A percentile compares a stretch with the other conserved stretches of the same genome.
Conservation (phyloP, 2,329 filamentous ascomycete species). For the Hysterium pulicare region DNA sequence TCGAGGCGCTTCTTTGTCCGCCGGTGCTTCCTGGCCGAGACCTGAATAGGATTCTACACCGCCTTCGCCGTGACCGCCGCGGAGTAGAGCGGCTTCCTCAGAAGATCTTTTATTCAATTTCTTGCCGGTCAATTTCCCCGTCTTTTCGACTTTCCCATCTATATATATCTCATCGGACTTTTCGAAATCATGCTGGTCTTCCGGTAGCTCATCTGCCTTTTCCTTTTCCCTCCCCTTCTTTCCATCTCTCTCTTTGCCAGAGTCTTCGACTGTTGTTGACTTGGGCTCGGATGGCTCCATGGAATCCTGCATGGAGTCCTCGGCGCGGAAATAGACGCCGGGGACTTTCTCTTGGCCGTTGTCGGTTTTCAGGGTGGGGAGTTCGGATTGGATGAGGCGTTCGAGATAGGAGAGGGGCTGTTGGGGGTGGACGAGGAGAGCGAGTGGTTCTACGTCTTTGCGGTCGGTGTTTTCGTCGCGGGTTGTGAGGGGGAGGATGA, state of each 20-base stretch:
- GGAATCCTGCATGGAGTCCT: slow-evolving; percentile 66
- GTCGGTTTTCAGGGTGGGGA: slow-evolving; percentile 63
- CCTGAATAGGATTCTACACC: slow-evolving; percentile 70
- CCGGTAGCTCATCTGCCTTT: slow-evolving; percentile 15
- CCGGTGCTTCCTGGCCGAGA: slow-evolving; percentile 57
- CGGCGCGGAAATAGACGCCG: slow-evolving; percentile 73
- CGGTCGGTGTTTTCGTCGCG: slow-evolving; percentile 57
- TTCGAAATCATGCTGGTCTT: slow-evolving; percentile 41
- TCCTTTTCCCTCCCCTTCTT: slow-evolving; percentile 28
- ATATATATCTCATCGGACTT: slow-evolving; percentile 49
- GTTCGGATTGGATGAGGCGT: slow-evolving; percentile 81
- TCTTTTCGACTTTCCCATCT: slow-evolving; percentile 48
- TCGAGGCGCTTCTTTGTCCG: slow-evolving; percentile 43
- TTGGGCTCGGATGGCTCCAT: slow-evolving; percentile 25
- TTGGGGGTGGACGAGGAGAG: slow-evolving; percentile 81
- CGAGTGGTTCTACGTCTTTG: slow-evolving; percentile 77
- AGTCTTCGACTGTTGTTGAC: slow-evolving; percentile 25
- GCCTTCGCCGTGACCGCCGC: slow-evolving; percentile 51
- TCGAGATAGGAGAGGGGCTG: slow-evolving; percentile 90
- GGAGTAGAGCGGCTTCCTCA: slow-evolving; percentile 34
- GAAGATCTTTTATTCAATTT: slow-evolving; percentile 22
- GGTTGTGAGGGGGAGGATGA: slow-evolving; percentile 71
- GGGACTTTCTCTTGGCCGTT: slow-evolving; percentile 68
- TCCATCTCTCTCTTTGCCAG: no score
- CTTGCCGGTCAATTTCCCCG: slow-evolving; percentile 40